Conservation (phyloP, 2,329 filamentous ascomycete species). For the Phyllosticta citrichinensis region DNA sequence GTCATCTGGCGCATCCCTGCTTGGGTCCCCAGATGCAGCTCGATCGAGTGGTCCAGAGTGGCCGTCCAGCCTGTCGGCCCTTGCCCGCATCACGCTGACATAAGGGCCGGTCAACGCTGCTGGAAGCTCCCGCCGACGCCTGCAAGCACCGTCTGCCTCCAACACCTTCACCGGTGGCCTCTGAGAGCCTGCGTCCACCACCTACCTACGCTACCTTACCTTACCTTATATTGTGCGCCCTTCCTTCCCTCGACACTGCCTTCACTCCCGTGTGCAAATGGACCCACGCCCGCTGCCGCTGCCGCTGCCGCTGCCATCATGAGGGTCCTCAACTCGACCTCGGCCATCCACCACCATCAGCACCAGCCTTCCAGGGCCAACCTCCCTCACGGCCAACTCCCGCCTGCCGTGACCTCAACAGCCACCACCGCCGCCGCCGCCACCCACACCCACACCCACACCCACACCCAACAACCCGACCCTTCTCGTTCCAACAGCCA, state of each 20-base stretch:
- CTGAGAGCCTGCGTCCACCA: background rate
- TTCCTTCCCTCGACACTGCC: background rate
- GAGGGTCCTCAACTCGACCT: conserved; percentile 8
- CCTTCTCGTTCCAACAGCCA: background rate
- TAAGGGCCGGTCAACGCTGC: background rate
- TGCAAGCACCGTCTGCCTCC: background rate
- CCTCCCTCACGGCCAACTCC: background rate
- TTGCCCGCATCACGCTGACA: background rate
- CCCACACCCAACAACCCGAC: background rate
- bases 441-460: background rate
- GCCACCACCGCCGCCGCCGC: background rate
- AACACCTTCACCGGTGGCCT: background rate
- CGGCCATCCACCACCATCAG: background rate
- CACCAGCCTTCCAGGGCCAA: background rate
- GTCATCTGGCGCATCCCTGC: background rate
- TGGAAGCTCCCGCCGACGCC: background rate
- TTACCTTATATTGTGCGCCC: background rate
- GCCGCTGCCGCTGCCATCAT: too few species aligned
- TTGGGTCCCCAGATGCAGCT: background rate
- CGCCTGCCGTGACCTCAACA: background rate
- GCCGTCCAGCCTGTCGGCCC: background rate
- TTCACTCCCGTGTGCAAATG: conserved; percentile 1
- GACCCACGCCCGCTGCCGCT: background rate
- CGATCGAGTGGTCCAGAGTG: background rate
- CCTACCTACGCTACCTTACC: too few species aligned